These are phyloP conservation scores for Annulohypoxylon truncatum DNA, from an alignment of 2,329 filamentous ascomycete genomes.

Conservation along the genomic window DNA sequence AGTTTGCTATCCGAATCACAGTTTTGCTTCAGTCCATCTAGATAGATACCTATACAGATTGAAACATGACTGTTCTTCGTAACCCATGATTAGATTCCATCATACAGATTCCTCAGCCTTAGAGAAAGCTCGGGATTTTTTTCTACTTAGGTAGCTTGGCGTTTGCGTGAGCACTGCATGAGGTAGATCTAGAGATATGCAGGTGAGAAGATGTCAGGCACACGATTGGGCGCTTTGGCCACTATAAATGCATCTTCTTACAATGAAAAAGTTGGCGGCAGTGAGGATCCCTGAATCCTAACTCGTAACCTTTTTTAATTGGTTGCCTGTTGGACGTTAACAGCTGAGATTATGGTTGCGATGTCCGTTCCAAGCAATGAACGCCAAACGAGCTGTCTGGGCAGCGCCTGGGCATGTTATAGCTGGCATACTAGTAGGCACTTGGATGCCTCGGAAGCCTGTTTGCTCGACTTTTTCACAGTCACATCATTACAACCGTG, in stretches of 20 bases:
- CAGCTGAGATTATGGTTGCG: background rate
- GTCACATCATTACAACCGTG: conserved; percentile 15
- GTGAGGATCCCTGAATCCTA: background rate
- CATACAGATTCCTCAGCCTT: too few relatives aligned
- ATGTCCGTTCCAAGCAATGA: background rate
- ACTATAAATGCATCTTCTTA: background rate
- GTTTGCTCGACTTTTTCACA: background rate
- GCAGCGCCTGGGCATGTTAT: background rate
- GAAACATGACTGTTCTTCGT: too few relatives aligned
- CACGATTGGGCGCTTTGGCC: background rate
- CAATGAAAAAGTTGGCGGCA: background rate
- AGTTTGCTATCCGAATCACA: too few relatives aligned
- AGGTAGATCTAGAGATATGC: background rate
- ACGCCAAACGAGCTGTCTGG: background rate
- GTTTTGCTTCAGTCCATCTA: too few relatives aligned
- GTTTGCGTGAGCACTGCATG: background rate
- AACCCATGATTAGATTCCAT: too few relatives aligned
- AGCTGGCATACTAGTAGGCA: background rate
- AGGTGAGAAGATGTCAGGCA: background rate
- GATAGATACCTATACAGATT: too few relatives aligned
- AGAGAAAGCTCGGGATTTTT: too few relatives aligned
- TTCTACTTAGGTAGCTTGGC: background rate
- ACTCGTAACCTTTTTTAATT: background rate
- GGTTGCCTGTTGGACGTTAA: background rate
- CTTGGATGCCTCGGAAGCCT: background rate